A percentile compares a stretch with the other conserved stretches of the same genome.
These are phyloP conservation scores for Jacaranda mimosifolia DNA, from an alignment of 257 asterid genomes.

Conservation along the genomic window DNA sequence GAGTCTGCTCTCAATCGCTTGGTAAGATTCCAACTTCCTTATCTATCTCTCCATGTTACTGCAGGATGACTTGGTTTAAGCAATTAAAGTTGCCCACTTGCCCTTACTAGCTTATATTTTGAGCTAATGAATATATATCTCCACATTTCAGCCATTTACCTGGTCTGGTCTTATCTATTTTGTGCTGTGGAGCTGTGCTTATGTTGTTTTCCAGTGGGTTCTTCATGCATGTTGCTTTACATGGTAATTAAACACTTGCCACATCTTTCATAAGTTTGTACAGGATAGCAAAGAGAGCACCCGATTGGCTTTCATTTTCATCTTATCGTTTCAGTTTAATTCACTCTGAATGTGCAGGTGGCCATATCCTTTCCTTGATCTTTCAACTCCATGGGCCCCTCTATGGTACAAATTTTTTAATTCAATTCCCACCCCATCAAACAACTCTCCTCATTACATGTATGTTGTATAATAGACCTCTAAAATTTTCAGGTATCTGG, in stretches of 20 bases:
- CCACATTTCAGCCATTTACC: conserved; percentile 62
- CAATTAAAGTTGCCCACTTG: not conserved
- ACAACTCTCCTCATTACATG: not conserved
- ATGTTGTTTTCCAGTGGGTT: conserved; percentile 79
- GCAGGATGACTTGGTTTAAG: not conserved
- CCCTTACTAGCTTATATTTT: not conserved
- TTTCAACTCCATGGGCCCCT: conserved; percentile 81
- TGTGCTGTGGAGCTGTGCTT: conserved; percentile 70
- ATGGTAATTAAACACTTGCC: conserved; percentile 52
- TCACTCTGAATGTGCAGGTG: conserved; percentile 63
- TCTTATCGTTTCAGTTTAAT: not conserved
- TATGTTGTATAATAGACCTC: not conserved
- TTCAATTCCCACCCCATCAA: not conserved
- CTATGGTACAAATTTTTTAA: conserved; percentile 57
- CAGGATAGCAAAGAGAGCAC: not conserved
- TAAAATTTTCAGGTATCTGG: conserved; percentile 67
- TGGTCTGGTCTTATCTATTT: conserved; percentile 80
- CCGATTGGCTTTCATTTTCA: not conserved
- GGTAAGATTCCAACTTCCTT: conserved; percentile 49
- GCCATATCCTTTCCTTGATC: conserved; percentile 98
- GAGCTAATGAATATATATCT: conserved; percentile 25
- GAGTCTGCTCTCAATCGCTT: conserved; percentile 78
- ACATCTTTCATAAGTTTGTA: not conserved
- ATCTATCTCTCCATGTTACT: not conserved
- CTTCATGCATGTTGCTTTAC: conserved; percentile 77